These are phyloP conservation scores for Calocybe indica DNA, from an alignment of 768 basidiomycete genomes.

Conservation along the genomic window DNA sequence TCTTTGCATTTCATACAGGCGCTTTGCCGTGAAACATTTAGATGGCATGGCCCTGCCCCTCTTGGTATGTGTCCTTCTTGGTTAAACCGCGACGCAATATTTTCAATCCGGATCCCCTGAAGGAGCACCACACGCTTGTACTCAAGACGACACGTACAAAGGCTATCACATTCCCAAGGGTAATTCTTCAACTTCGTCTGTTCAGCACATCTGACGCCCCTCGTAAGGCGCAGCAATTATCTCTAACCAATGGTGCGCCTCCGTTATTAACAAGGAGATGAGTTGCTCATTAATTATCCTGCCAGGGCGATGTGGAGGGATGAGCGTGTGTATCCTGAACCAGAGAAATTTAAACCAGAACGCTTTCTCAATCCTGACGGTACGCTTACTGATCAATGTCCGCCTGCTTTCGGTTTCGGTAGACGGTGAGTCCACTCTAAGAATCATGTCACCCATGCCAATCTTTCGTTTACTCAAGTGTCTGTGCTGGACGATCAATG, in stretches of 20 bases:
- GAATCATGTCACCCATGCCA: neutral
- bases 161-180: slow-evolving; percentile 24
- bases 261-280: neutral
- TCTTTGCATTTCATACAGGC: slow-evolving; percentile 15
- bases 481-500: neutral
- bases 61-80: no score
- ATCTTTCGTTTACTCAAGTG: neutral
- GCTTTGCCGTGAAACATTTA: slow-evolving; percentile 9
- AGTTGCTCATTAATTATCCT: neutral
- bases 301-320: slow-evolving; percentile 26
- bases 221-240: neutral
- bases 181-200: no score
- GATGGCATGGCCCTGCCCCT: neutral
- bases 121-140: slow-evolving; percentile 20
- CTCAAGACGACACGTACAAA: slow-evolving; percentile 25
- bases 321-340: slow-evolving; percentile 21
- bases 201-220: no score
- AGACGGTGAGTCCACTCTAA: neutral
- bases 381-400: neutral
- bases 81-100: no score
- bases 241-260: neutral
- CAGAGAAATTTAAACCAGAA: slow-evolving; percentile 23
- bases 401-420: neutral
- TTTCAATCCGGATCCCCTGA: no score
- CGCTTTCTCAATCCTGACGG: slow-evolving; percentile 14